Percentiles rank a stretch among this genome's conserved stretches.
phyloP scores from a whole-genome alignment of 257 asterid species.

The Datura wrightii region DNA sequence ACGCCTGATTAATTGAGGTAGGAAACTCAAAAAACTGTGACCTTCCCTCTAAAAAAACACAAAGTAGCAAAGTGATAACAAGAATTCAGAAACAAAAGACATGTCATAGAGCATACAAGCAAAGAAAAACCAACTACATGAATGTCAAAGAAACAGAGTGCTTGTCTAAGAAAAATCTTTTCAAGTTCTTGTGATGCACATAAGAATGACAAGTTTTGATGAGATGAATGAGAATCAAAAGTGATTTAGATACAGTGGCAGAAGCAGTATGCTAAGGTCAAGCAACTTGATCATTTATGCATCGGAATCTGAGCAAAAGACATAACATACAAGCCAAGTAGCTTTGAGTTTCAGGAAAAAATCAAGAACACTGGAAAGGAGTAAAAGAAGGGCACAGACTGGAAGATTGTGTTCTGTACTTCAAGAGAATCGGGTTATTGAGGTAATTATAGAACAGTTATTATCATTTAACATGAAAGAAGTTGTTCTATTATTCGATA shows the following conservation, averaged over 20 bases:
- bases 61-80: constrained; percentile 28
- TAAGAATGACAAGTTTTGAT: not conserved
- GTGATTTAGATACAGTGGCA: not conserved
- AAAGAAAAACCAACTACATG: not conserved
- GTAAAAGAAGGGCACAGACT: not conserved
- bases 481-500: not conserved
- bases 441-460: not conserved
- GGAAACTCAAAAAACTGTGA: too few relatives aligned
- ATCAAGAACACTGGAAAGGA: not conserved
- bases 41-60: too few relatives aligned
- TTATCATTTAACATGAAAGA: not conserved
- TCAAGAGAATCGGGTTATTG: not conserved
- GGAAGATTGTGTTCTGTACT: not conserved
- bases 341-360: not conserved
- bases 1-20: too few relatives aligned
- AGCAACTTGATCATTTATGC: not conserved
- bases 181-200: not conserved
- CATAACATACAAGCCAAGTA: not conserved
- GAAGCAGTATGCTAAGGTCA: not conserved
- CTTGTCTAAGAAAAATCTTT: not conserved
- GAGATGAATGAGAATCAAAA: not conserved
- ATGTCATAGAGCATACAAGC: not conserved
- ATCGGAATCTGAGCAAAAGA: not conserved
- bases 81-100: not conserved
- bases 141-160: not conserved